These are phyloP conservation scores for Aplosporella prunicola DNA, from an alignment of 2,329 filamentous ascomycete species.

Conservation along the genomic window DNA sequence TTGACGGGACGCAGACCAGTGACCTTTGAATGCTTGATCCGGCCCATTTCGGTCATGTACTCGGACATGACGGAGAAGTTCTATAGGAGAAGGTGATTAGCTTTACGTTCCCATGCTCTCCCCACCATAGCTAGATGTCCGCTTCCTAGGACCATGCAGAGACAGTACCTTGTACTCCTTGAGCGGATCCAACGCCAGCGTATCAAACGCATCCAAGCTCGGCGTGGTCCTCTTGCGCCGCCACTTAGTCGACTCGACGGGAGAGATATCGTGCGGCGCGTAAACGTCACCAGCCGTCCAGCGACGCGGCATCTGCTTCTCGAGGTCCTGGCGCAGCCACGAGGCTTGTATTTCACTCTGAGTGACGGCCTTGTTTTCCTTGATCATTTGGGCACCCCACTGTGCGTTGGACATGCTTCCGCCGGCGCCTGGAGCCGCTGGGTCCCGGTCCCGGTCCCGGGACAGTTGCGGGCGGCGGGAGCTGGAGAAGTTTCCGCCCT, in stretches of 20 bases:
- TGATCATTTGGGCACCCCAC: background rate
- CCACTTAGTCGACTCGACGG: conserved; percentile 75
- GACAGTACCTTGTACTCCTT: conserved; percentile 87
- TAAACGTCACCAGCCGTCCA: conserved; percentile 81
- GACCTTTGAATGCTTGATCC: conserved; percentile 65
- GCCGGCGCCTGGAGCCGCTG: background rate
- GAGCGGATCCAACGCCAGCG: conserved; percentile 68
- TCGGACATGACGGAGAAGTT: conserved; percentile 90
- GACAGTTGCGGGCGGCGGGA: too few relatives aligned
- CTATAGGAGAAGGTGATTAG: conserved; percentile 36
- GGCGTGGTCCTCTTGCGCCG: conserved; percentile 42
- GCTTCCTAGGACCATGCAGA: too few relatives aligned
- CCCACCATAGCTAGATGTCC: background rate
- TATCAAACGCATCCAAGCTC: conserved; percentile 63
- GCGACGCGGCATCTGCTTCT: conserved; percentile 56
- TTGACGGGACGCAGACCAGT: conserved; percentile 82
- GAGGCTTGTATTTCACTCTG: background rate
- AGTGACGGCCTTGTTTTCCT: background rate
- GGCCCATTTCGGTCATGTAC: conserved; percentile 74
- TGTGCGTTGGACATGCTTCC: background rate
- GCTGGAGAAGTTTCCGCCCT: background rate
- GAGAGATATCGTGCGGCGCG: conserved; percentile 75
- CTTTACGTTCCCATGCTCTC: conserved; percentile 1
- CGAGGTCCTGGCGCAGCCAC: conserved; percentile 37
- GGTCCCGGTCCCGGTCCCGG: too few relatives aligned